Base-by-base conservation (phyloP, 148 eudicot species). In the Rhododendron ovatum region DNA sequence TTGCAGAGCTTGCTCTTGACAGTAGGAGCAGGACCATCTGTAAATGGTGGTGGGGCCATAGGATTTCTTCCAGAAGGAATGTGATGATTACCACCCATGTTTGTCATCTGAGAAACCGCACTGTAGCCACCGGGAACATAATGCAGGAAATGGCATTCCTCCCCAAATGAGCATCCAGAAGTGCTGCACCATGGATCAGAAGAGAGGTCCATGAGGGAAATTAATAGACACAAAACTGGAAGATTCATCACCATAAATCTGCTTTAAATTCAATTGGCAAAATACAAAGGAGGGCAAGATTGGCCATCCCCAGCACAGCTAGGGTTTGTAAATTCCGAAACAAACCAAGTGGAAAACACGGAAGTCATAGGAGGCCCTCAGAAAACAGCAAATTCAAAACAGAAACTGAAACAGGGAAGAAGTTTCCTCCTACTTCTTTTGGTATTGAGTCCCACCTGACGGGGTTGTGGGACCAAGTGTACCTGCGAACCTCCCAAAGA, bases 161-260 rank as follows among this genome's bases (percentile, higher is more conserved):
- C 80, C 1, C 86, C 86, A 84, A 74, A 84, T 84, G 47, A n/a
- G 69, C 86, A 84, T 84, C 86, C 86, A 50, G 86, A 84, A 73
- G 86, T 84, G 86, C 86, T 84, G 86, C 80, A 74, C n/a, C 83
- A 82, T 8, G 20, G 37, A 80, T 51, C 83, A 80, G 13, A 80
- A 30, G 6, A 51, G 67, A 59, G n/a, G 15, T 6, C 28, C 71
- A 55, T 55, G 30, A 82, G 84, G 39, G 39, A 12, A 51, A 7
- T 51, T 13, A 80, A 51, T 9, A 79, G 57, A 53, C 17, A 2
- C 83, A 35, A n/a, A 41, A 82, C 15, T 57, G 22, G 13, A 81
- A 51, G 82, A 50, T 3, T 80, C 10, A n/a, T 51, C 45, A 35
- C n/a, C 3, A 24, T 59, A 24, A 11, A 18, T 43, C 81, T 45